Conservation (phyloP, 2,329 filamentous ascomycete species). For the Diaporthe batatas region DNA sequence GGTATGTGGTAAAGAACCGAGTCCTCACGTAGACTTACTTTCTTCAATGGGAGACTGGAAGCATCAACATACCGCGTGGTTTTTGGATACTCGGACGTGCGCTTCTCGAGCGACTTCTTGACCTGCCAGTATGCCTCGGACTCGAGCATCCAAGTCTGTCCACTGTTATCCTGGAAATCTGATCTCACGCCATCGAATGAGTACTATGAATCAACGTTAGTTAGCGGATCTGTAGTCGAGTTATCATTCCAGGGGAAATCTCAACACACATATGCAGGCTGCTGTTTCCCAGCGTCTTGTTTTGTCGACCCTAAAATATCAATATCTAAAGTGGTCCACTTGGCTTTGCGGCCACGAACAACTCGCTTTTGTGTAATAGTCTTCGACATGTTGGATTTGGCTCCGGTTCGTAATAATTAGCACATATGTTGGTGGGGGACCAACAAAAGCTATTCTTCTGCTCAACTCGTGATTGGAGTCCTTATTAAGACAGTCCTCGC, state of each 20-base stretch:
- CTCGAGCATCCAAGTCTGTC: background rate
- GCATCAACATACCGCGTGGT: background rate
- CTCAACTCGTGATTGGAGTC: background rate
- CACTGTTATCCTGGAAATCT: background rate
- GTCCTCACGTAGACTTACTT: background rate
- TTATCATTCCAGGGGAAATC: background rate
- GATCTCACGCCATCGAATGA: background rate
- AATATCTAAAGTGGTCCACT: background rate
- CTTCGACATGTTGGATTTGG: background rate
- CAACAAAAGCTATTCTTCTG: background rate
- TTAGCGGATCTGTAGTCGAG: background rate
- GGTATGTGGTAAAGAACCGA: background rate
- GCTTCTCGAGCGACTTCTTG: background rate
- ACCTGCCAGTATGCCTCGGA: constrained; percentile 6
- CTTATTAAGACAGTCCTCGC: background rate
- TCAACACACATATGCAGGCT: background rate
- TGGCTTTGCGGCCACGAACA: background rate
- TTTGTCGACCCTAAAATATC: background rate
- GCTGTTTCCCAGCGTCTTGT: background rate
- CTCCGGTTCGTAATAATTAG: background rate
- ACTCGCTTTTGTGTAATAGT: background rate
- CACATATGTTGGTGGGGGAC: background rate
- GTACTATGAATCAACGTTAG: background rate
- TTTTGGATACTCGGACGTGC: background rate
- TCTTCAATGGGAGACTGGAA: background rate